Evolutionary conservation across 768 basidiomycete species (phyloP).

Genomic region (Arthromyces matolae): DNA sequence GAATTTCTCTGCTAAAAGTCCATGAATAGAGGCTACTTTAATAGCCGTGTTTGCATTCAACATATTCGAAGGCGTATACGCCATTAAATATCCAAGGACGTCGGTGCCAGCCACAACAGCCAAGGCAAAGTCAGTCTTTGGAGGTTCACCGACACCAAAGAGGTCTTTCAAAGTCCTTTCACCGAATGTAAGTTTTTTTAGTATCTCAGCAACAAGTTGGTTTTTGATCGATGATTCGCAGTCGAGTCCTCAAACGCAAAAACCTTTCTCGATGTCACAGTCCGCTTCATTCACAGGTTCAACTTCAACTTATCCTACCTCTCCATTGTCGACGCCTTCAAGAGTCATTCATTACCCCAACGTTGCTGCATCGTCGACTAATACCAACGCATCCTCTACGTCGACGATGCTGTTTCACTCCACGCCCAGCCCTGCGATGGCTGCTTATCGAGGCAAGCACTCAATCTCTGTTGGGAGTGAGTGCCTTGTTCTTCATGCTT

Average conservation of each 20-base stretch:
- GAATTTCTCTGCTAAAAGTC: neutral
- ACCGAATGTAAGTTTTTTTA: conserved; percentile 30
- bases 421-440: conserved; percentile 40
- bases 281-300: conserved; percentile 29
- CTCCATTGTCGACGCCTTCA: conserved; percentile 40
- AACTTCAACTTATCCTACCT: conserved; percentile 30
- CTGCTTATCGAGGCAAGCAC: conserved; percentile 42
- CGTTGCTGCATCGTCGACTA: conserved; percentile 29
- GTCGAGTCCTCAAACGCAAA: conserved; percentile 41
- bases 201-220: too few species aligned
- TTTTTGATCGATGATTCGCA: too few species aligned
- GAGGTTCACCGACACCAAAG: conserved; percentile 28
- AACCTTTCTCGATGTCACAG: conserved; percentile 38
- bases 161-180: conserved; percentile 37
- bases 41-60: conserved; percentile 35
- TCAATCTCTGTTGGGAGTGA: conserved; percentile 34
- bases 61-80: conserved; percentile 37
- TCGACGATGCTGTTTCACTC: conserved; percentile 30
- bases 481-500: conserved; percentile 10
- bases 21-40: conserved; percentile 29
- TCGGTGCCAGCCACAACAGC: conserved; percentile 33
- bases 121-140: conserved; percentile 24
- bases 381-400: conserved; percentile 29
- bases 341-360: conserved; percentile 33
- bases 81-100: conserved; percentile 41